phyloP scores from a whole-genome alignment of 345 rosid species.

The Raphanus raphanistrum region DNA sequence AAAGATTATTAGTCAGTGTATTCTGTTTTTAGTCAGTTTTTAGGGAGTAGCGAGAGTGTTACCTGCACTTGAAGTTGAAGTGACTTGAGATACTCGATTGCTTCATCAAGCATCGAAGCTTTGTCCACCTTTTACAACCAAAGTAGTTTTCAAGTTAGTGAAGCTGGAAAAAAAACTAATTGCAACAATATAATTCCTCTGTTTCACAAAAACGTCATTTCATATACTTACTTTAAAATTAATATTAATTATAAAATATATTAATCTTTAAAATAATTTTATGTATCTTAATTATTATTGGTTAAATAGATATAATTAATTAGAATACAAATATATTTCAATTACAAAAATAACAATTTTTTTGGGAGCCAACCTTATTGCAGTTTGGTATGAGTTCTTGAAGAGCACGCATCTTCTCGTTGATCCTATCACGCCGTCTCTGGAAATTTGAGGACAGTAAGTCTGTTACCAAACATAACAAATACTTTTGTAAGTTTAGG shows the following conservation, averaged over 20 bases:
- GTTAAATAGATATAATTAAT: too few relatives aligned
- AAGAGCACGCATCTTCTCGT: conserved; percentile 89
- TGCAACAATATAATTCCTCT: not conserved
- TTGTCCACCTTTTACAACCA: conserved; percentile 73
- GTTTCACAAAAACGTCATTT: too few relatives aligned
- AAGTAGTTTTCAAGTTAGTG: conserved; percentile 31
- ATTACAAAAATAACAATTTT: not conserved
- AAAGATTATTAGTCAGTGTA: not conserved
- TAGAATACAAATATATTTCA: too few relatives aligned
- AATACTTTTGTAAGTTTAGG: not conserved
- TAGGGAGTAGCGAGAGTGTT: conserved; percentile 10
- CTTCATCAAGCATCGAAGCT: conserved; percentile 98
- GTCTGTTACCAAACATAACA: conserved; percentile 22
- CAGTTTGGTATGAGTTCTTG: conserved; percentile 97
- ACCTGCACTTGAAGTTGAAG: conserved; percentile 95
- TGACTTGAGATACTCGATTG: conserved; percentile 82
- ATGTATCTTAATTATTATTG: too few relatives aligned
- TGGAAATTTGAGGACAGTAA: conserved; percentile 31
- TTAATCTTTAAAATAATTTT: too few relatives aligned
- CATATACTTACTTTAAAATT: too few relatives aligned
- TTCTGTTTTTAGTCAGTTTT: conserved; percentile 12
- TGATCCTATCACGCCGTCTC: conserved; percentile 92
- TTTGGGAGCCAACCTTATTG: conserved; percentile 56
- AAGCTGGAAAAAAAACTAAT: not conserved
- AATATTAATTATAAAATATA: too few relatives aligned